A percentile compares a stretch with the other conserved stretches of the same genome.
Evolutionary conservation across 108 stramenopile species (phyloP).

Genomic region (Conticribra guillardii): DNA sequence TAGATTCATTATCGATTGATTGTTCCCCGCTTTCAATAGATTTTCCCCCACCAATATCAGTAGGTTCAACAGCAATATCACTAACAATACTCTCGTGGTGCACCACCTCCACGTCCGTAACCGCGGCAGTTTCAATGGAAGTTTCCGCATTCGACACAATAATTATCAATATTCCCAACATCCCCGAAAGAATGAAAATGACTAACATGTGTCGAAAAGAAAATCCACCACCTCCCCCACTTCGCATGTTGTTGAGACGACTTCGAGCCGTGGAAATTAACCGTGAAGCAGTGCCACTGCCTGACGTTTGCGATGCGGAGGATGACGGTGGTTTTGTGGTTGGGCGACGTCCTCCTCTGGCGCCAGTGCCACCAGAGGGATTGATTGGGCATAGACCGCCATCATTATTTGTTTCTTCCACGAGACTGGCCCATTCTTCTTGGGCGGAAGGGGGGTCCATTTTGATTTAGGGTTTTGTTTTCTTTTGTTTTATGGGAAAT

Average conservation of each 20-base stretch:
- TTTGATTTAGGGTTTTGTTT: too few species aligned
- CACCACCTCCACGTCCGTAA: conserved; percentile 1
- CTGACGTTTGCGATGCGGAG: not conserved
- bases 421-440: not conserved
- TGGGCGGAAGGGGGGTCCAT: not conserved
- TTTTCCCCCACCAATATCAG: not conserved
- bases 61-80: not conserved
- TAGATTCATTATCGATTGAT: too few species aligned
- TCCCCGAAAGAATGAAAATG: not conserved
- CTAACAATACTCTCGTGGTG: not conserved
- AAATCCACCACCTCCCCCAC: not conserved
- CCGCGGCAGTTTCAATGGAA: not conserved
- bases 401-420: not conserved
- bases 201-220: not conserved
- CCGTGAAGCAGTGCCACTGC: not conserved
- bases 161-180: not conserved
- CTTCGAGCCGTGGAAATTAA: not conserved
- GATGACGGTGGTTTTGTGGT: not conserved
- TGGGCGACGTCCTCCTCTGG: not conserved
- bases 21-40: not conserved
- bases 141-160: not conserved
- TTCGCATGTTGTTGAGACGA: not conserved
- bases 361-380: too few species aligned
- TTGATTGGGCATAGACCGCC: too few species aligned
- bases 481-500: too few species aligned